These are phyloP conservation scores for Paratrypanosoma confusum DNA, from an alignment of 208 protist genomes.

Conservation along the genomic window DNA sequence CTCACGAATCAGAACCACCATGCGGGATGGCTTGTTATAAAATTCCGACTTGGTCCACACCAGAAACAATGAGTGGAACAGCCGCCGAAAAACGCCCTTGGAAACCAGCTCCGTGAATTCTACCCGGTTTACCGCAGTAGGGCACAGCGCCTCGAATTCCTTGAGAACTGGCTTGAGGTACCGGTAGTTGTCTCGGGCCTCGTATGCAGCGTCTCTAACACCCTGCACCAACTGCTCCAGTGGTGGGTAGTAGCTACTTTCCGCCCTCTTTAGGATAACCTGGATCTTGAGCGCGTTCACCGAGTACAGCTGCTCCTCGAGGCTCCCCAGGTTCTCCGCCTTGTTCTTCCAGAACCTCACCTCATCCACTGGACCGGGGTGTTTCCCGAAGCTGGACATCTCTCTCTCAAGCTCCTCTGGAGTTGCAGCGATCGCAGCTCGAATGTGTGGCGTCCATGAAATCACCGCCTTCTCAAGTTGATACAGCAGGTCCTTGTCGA, in stretches of 20 bases:
- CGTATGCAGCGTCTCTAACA: constrained; percentile 73
- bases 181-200: constrained; percentile 86
- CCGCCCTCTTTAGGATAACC: constrained; percentile 83
- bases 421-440: constrained; percentile 71
- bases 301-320: constrained; percentile 90
- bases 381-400: constrained; percentile 31
- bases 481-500: constrained; percentile 88
- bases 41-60: constrained; percentile 90
- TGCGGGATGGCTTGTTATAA: constrained; percentile 87
- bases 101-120: constrained; percentile 70
- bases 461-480: constrained; percentile 87
- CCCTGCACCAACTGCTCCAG: constrained; percentile 84
- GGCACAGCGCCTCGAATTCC: constrained; percentile 78
- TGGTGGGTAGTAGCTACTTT: constrained; percentile 82
- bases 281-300: constrained; percentile 88
- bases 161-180: constrained; percentile 81
- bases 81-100: constrained; percentile 71
- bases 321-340: constrained; percentile 81
- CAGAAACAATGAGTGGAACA: constrained; percentile 90
- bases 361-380: constrained; percentile 90
- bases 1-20: constrained; percentile 91
- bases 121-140: constrained; percentile 30
- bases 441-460: constrained; percentile 89
- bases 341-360: constrained; percentile 94
- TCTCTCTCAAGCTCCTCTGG: constrained; percentile 77